Evolutionary conservation across 2,329 filamentous ascomycete species (phyloP), one percentile per base, ranked within the genome.

Genomic region (Diaporthe longicolla): DNA sequence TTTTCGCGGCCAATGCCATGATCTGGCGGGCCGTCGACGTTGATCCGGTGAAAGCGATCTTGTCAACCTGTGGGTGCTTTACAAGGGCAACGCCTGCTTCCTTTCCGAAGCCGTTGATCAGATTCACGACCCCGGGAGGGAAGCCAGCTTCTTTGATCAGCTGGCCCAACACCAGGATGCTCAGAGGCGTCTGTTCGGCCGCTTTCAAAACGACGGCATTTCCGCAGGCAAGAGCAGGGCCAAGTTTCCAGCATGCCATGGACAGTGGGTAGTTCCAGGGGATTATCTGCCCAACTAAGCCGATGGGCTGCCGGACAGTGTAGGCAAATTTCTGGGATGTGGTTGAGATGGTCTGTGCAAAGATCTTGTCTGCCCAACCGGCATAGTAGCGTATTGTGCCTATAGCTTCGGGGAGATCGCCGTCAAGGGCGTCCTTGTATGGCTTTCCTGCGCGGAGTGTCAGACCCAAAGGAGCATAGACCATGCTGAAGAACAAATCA

Each of bases 241-340:
- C 93, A 76, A 95, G 87, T 80, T 95, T 95, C 92, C 93, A 93
- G 8, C 91, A 91, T 17, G 93, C 92, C 90, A 95, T 95, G 29
- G 88, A 87, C 1, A 95, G 86, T 1, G 94, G 94, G 77, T 93
- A 94, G 81, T 96, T 96, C 93, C 93, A 96, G 13, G 93, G 93
- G 74, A 94, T 94, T 76, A 95, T 95, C 82, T 88, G 88, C 15
- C 89, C 93, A 77, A 93, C 94, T 0, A 97, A 94, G 48, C 94
- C 94, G 40, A 96, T 84, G 1, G 94, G 94, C 82, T 96, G 91
- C 74, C 92, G 90, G 71, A 94, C 84, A 0, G 93, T 95, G 81
- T 95, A 96, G 4, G 93, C 93, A 76, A 95, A 88, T 82, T 95
- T 95, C 59, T 86, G 83, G 1, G 89, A 88, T 1, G 89, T 90